Conservation (phyloP, 2,329 filamentous ascomycete species). For the Ilyonectria mors-panacis region DNA sequence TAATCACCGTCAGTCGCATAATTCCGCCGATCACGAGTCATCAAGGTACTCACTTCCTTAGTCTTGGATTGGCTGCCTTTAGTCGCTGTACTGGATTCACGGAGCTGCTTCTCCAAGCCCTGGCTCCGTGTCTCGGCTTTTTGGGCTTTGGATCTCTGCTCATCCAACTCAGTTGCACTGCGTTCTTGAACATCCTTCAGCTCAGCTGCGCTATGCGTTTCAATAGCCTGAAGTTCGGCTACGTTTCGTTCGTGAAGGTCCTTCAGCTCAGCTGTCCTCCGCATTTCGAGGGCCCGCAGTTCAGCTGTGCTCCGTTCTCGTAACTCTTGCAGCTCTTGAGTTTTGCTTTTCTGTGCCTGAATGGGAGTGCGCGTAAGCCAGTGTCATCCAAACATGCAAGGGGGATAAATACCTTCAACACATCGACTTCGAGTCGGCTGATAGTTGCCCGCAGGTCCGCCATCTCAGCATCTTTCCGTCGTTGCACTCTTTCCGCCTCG, state of each 20-base stretch:
- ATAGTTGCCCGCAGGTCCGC: constrained; percentile 75
- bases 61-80: constrained; percentile 44
- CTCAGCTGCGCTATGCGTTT: constrained; percentile 35
- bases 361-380: constrained; percentile 14
- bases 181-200: constrained; percentile 37
- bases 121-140: constrained; percentile 43
- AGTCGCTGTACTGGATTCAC: constrained; percentile 35
- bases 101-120: constrained; percentile 48
- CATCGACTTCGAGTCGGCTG: constrained; percentile 72
- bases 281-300: constrained; percentile 38
- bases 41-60: constrained; percentile 43
- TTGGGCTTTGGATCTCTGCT: constrained; percentile 41
- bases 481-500: constrained; percentile 64
- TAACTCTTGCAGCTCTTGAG: constrained; percentile 70
- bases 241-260: constrained; percentile 29
- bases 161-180: constrained; percentile 41
- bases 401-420: constrained; percentile 66
- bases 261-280: constrained; percentile 3
- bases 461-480: constrained; percentile 71
- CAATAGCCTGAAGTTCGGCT: constrained; percentile 39
- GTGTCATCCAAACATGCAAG: not conserved
- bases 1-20: constrained; percentile 35
- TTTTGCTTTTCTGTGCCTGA: constrained; percentile 72
- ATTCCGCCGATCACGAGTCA: constrained; percentile 35
- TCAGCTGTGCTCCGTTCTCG: constrained; percentile 33